Conservation (phyloP, 352 stramenopile genomes). For the Globisporangium abappressorium region DNA sequence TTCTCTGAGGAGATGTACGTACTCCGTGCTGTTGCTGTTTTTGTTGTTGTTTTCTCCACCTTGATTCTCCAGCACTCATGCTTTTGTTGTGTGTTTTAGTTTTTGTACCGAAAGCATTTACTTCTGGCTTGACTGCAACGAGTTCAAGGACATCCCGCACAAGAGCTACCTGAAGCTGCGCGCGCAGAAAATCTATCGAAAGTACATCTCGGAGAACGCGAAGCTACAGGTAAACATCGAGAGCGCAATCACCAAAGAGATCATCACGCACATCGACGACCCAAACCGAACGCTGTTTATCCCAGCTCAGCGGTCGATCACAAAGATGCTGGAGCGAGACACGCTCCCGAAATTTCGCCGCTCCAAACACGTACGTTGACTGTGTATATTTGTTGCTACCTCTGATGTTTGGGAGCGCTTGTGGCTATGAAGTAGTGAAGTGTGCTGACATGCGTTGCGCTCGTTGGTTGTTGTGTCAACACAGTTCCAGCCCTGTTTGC, state of each 20-base stretch:
- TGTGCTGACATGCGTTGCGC: neutral
- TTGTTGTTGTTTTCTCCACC: neutral
- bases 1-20: constrained; percentile 81
- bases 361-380: constrained; percentile 60
- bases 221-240: constrained; percentile 78
- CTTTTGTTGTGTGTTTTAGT: constrained; percentile 20
- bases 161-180: constrained; percentile 70
- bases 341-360: constrained; percentile 69
- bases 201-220: constrained; percentile 63
- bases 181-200: constrained; percentile 76
- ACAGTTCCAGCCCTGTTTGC: constrained; percentile 37
- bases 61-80: neutral
- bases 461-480: neutral
- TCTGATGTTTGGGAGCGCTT: neutral
- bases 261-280: constrained; percentile 52
- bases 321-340: constrained; percentile 73
- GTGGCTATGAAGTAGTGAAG: neutral
- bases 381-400: neutral
- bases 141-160: constrained; percentile 78
- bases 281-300: constrained; percentile 59
- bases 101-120: constrained; percentile 82
- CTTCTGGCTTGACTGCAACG: constrained; percentile 83
- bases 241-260: constrained; percentile 49
- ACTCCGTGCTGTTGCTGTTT: neutral
- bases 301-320: constrained; percentile 58